phyloP scores from a whole-genome alignment of 1,284 basidiomycete genomes.

The Peniophora sp. region DNA sequence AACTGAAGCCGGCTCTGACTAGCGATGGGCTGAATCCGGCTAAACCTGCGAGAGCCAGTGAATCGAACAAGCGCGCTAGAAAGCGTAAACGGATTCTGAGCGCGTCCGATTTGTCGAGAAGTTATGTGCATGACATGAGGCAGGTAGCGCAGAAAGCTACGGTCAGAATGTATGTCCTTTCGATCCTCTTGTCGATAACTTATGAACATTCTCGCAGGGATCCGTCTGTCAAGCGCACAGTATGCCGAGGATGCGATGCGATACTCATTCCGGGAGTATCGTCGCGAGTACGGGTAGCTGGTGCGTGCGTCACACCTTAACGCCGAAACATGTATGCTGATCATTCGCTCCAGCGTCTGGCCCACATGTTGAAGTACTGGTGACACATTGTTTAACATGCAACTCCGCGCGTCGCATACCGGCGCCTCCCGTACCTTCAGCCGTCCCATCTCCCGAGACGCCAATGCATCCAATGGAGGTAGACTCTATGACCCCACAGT shows the following conservation, averaged over 20 bases:
- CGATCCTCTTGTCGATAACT: background rate
- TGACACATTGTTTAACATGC: constrained; percentile 52
- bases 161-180: constrained; percentile 54
- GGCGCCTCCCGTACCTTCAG: constrained; percentile 37
- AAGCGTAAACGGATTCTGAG: constrained; percentile 20
- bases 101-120: constrained; percentile 47
- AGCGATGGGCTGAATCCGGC: no score
- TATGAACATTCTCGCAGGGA: constrained; percentile 40
- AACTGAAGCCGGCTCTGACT: no score
- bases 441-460: background rate
- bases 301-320: constrained; percentile 29
- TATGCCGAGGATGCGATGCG: constrained; percentile 62
- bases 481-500: constrained; percentile 9
- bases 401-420: constrained; percentile 48
- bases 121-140: constrained; percentile 61
- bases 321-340: background rate
- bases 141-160: constrained; percentile 65
- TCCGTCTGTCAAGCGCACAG: constrained; percentile 66
- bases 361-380: constrained; percentile 43
- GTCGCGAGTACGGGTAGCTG: constrained; percentile 51
- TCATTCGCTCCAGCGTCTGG: constrained; percentile 31
- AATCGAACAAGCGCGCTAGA: constrained; percentile 13
- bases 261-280: constrained; percentile 64
- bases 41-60: background rate
- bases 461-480: constrained; percentile 1